These are phyloP conservation scores for Phytophthora sp. DNA, from an alignment of 352 stramenopile genomes.

Conservation along the genomic window DNA sequence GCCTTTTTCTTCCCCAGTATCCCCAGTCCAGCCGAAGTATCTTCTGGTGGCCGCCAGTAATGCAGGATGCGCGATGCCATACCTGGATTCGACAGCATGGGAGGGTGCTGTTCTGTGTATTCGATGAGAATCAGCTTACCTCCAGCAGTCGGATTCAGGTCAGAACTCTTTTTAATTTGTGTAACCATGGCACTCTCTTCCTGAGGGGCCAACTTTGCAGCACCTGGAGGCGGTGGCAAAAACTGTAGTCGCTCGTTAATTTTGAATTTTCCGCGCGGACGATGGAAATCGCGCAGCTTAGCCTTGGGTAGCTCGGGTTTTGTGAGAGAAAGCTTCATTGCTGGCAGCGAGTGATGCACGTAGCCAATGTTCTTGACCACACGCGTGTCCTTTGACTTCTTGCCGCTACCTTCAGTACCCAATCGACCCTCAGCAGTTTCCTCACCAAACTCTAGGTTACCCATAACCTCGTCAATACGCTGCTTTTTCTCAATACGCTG, in stretches of 20 bases:
- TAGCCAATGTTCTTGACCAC: constrained; percentile 87
- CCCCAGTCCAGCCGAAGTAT: constrained; percentile 39
- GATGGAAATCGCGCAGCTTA: constrained; percentile 85
- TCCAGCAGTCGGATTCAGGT: constrained; percentile 75
- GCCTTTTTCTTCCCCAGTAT: constrained; percentile 77
- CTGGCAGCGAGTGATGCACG: constrained; percentile 86
- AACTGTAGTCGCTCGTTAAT: constrained; percentile 81
- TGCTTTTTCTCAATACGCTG: constrained; percentile 79
- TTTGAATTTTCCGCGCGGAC: constrained; percentile 86
- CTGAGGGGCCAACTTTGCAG: constrained; percentile 49
- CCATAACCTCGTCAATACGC: constrained; percentile 85
- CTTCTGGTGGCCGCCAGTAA: constrained; percentile 80
- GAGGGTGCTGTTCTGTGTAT: constrained; percentile 85
- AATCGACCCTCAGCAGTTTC: constrained; percentile 71
- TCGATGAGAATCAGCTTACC: constrained; percentile 85
- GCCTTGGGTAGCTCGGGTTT: constrained; percentile 85
- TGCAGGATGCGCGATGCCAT: constrained; percentile 87
- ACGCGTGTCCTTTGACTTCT: constrained; percentile 85
- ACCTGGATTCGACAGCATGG: constrained; percentile 81
- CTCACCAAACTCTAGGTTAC: constrained; percentile 78
- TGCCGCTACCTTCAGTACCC: constrained; percentile 69
- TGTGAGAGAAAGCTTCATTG: constrained; percentile 86
- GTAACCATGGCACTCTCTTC: constrained; percentile 78
- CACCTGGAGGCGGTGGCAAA: constrained; percentile 45
- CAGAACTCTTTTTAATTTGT: constrained; percentile 90